These are phyloP conservation scores for Lipomyces lipofer DNA, from an alignment of 805 yeast genomes.

Conservation along the genomic window DNA sequence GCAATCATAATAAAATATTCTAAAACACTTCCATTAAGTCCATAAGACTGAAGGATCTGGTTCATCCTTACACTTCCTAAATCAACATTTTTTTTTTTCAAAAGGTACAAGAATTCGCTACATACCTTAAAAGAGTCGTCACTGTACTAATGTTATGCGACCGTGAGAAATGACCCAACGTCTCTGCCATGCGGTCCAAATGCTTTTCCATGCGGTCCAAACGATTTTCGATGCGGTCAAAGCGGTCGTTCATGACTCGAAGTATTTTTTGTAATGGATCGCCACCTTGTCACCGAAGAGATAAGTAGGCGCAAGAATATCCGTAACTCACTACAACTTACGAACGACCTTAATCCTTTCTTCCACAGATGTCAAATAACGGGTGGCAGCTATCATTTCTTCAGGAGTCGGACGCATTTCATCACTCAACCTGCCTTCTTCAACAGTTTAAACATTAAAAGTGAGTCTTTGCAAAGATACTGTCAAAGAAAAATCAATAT, in stretches of 20 bases:
- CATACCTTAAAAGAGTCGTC: background rate
- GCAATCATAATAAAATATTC: too few species aligned
- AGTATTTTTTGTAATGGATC: background rate
- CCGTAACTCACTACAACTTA: background rate
- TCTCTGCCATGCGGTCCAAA: background rate
- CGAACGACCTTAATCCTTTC: background rate
- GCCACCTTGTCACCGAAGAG: background rate
- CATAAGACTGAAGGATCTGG: too few species aligned
- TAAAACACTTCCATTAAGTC: too few species aligned
- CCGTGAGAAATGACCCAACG: background rate
- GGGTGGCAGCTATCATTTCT: background rate
- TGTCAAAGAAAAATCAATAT: background rate
- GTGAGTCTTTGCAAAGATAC: background rate
- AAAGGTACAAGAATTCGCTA: too few species aligned
- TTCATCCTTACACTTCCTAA: too few species aligned
- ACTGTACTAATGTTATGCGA: background rate
- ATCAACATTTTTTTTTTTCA: too few species aligned
- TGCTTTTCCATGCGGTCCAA: background rate
- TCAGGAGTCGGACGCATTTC: background rate
- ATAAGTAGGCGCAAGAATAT: background rate
- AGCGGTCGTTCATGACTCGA: background rate
- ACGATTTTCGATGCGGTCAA: background rate
- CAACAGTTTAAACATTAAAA: background rate
- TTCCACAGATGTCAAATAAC: background rate
- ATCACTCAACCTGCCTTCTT: background rate